Evolutionary conservation across 805 yeast species (phyloP), one percentile per base, ranked within the genome.

Genomic region (Barnettozyma wickerhamii): DNA sequence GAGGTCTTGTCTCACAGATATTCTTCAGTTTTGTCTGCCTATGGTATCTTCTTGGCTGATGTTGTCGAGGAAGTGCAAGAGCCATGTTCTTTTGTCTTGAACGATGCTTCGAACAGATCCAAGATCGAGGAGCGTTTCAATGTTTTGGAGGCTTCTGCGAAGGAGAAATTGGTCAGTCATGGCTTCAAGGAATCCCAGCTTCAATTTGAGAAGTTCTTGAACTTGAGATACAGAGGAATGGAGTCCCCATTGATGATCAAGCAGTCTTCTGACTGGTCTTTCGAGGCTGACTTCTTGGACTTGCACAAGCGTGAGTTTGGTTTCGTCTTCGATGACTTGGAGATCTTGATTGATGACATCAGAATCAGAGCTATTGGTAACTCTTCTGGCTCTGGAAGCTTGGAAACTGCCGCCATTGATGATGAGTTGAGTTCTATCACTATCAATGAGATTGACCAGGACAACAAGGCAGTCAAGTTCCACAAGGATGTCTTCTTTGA

Each of bases 31-130:
- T 66, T 88, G 10, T 84, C 95, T 1, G 95, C 96, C 0, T 88
- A 84, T 56, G 96, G 96, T 46, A 88, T 88, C 68, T 79, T 87
- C 3, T 66, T 88, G 24, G 95, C 96, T 3, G 95, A 86, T 62
- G 84, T 86, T 33, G 93, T 85, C 9, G 78, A 77, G 35, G 95
- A 86, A 53, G 68, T 63, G n/a, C 93, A 84, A 60, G 80, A 79
- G 46, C 95, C 95, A 0, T 75, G 81, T 35, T 73, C 83, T 3
- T 53, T 65, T 10, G 56, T 65, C 1, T 56, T 79, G 33, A 60
- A 56, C 4, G 60, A 54, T 1, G 57, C 49, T 5, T 30, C 40
- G 6, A 62, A 68, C 12, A 43, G 58, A 26, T 19, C 31, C 0
- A 53, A 52, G 3, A 62, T 86, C 21, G 62, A 70, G 19, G 53